These are phyloP conservation scores for Aspergillus candidus DNA, from an alignment of 2,329 filamentous ascomycete genomes.

Conservation along the genomic window DNA sequence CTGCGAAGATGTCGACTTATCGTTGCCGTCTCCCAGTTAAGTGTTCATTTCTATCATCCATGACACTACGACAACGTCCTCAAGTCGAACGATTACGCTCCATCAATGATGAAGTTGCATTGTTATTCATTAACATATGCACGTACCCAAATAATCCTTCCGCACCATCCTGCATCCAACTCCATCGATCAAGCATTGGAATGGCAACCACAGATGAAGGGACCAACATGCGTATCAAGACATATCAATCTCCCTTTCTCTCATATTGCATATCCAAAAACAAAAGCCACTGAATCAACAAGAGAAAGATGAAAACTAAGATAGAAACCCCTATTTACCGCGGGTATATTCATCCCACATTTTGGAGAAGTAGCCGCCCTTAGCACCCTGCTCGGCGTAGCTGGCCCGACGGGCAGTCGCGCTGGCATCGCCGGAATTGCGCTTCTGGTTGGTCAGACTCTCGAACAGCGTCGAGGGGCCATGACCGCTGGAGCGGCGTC, in stretches of 20 bases:
- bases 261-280: not conserved
- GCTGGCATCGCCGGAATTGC: constrained; percentile 32
- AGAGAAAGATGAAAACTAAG: too few species aligned
- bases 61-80: too few species aligned
- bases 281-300: too few species aligned
- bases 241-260: not conserved
- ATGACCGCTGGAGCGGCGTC: constrained; percentile 23
- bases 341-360: constrained; percentile 40
- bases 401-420: constrained; percentile 34
- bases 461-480: constrained; percentile 17
- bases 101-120: too few species aligned
- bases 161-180: too few species aligned
- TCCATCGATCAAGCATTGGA: not conserved
- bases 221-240: not conserved
- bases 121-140: too few species aligned
- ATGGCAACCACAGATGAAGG: too few species aligned
- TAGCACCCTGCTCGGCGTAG: constrained; percentile 41
- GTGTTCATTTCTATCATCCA: too few species aligned
- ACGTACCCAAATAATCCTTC: too few species aligned
- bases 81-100: too few species aligned
- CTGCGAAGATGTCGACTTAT: too few species aligned
- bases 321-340: constrained; percentile 12
- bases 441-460: constrained; percentile 41
- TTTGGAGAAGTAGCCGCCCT: constrained; percentile 32
- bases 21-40: too few species aligned